These are phyloP conservation scores for Neurospora tetraspora DNA, from an alignment of 495 filamentous ascomycete genomes.

Conservation along the genomic window DNA sequence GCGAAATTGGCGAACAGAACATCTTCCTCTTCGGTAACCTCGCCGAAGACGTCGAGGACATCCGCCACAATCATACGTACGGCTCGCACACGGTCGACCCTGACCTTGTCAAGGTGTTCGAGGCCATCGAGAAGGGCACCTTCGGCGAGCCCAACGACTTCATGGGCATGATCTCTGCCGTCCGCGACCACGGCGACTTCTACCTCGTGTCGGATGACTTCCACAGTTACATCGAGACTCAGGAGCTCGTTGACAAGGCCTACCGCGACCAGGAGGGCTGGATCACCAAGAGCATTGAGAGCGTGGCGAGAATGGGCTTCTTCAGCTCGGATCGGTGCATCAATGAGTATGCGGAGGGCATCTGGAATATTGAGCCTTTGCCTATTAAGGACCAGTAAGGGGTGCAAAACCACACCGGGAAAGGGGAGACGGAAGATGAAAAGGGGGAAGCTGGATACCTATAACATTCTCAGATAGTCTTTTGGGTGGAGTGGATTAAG, in stretches of 20 bases:
- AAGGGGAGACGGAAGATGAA: neutral
- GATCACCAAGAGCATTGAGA: constrained; percentile 79
- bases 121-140: constrained; percentile 59
- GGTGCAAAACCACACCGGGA: neutral
- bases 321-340: constrained; percentile 96
- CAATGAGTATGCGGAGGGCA: constrained; percentile 91
- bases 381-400: constrained; percentile 16
- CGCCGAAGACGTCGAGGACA: constrained; percentile 92
- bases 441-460: neutral
- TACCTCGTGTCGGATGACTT: constrained; percentile 98
- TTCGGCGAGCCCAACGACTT: constrained; percentile 75
- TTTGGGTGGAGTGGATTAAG: neutral
- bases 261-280: constrained; percentile 88
- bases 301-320: constrained; percentile 88
- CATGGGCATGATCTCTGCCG: constrained; percentile 66
- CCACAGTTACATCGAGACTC: constrained; percentile 82
- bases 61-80: constrained; percentile 85
- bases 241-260: constrained; percentile 77
- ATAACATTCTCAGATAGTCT: neutral
- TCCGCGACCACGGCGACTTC: constrained; percentile 90
- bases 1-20: constrained; percentile 89
- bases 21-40: constrained; percentile 98
- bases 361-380: constrained; percentile 91
- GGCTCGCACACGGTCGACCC: constrained; percentile 67
- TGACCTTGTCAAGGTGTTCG: constrained; percentile 69